Evolutionary conservation across 2,329 filamentous ascomycete species (phyloP).

Genomic region (Leptographium lundbergii): DNA sequence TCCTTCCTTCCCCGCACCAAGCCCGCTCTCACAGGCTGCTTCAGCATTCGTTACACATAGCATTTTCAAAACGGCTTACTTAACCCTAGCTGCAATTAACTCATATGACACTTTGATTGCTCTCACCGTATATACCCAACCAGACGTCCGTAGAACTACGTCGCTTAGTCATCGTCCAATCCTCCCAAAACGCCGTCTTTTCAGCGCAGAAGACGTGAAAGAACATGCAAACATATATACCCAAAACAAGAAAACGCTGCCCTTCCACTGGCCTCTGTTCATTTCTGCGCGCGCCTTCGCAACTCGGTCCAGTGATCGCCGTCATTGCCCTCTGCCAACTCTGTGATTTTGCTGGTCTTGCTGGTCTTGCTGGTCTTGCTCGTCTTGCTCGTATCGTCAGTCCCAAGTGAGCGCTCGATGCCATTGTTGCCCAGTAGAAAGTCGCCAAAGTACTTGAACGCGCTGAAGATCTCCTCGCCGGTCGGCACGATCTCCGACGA

Average conservation of each 20-base stretch:
- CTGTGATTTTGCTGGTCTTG: not conserved
- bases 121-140: not conserved
- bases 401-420: conserved; percentile 33
- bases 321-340: not conserved
- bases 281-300: not conserved
- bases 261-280: not conserved
- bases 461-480: conserved; percentile 75
- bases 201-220: not conserved
- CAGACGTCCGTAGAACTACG: not conserved
- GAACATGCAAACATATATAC: not conserved
- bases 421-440: conserved; percentile 63
- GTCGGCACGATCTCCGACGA: conserved; percentile 78
- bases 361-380: not conserved
- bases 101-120: not conserved
- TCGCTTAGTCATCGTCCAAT: not conserved
- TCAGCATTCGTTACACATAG: too few relatives aligned
- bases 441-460: conserved; percentile 71
- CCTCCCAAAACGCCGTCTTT: not conserved
- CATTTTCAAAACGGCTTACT: too few relatives aligned
- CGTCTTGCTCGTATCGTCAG: not conserved
- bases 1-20: not conserved
- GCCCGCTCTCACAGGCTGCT: too few relatives aligned
- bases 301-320: not conserved
- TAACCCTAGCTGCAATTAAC: not conserved
- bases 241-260: not conserved